Evolutionary conservation across 441 rosid genomes (phyloP), one percentile per base, ranked within the genome.

Genomic region (Mallotus japonicus): DNA sequence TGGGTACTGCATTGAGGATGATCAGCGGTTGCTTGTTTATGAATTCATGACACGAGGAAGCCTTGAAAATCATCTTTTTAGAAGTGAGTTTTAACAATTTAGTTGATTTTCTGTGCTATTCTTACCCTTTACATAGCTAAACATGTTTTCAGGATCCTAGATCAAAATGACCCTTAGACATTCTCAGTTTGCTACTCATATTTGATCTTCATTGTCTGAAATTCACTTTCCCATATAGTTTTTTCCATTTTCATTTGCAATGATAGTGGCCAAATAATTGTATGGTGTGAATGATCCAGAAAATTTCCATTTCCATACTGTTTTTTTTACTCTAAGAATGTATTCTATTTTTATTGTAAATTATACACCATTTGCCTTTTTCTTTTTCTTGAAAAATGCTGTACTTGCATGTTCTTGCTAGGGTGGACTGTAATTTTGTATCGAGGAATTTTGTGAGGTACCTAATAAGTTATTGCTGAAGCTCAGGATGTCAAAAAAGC

Each of bases 1-100:
- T 87, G 99, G 99, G 22, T 90, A 95, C 72, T 95, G 99, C 78
- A 92, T 93, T 58, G 99, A 95, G 85, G 97, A 91, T 84, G 97
- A 90, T 61, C 97, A 95, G 51, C 86, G 99, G 67, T 75, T 95
- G 67, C 86, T 95, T 75, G 97, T 92, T 63, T 95, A 95, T 74
- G 99, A 95, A 75, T 91, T 88, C 79, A 88, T 95, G 97, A 92
- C 95, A 0, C 77, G 90, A 77, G 99, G 99, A 54, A 95, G 97
- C 82, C 86, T 95, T 19, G 98, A 95, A 82, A 95, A 88, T 62
- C 97, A 92, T 87, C 98, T 95, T 67, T 90, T 95, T 77, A 91
- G 99, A 74, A 92, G 96, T 91, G 85, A 77, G 82, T 74, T 44
- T 42, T 13, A 62, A 59, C 40, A 28, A 61, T 51, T 62, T 47